Base-by-base conservation (phyloP, 805 yeast genomes). In the Schwanniomyces polymorphus region DNA sequence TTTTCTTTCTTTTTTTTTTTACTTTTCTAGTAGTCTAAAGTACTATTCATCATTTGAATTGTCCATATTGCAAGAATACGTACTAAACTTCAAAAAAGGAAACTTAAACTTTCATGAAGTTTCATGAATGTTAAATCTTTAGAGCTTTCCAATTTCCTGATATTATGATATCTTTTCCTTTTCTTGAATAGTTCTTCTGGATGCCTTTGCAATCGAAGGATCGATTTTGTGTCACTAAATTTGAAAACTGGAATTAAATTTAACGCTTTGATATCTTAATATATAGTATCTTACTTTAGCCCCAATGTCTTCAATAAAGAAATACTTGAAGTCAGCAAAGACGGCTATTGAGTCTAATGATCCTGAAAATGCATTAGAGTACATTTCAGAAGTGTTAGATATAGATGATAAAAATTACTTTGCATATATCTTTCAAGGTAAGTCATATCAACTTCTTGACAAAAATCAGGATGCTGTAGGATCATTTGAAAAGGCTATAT, bases 341-440 rank as follows among this genome's bases (percentile, higher is more conserved):
- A 59, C 49, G 27, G 81, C 85, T 0, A 64, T 87, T 42, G 76
- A 77, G 16, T 69, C 70, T 17, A 77, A 76, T 27, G 86, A 88
- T 50, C 82, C 82, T 9, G 87, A 82, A 31, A 75, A 76, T 23
- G 89, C 88, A 5, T 65, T 84, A 27, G 81, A 79, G 27, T 61
- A 76, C 41, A 78, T 84, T 17, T 68, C 79, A 25, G 79, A 80
- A 31, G 85, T 81, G 3, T 62, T 90, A 8, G 76, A 74, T 9
- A 51, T 70, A 4, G 95, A 88, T 49, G 68, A 74, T 3, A 54
- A 72, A 7, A 80, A 80, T 61, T 86, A 84, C 61, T 79, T 78
- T 59, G 97, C 91, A 12, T 73, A 75, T 54, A 76, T 88, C 4
- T 82, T 91, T 56, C 68, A 79, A 42, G 97, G 94, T 7, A 90